Percentiles rank a stretch among this genome's conserved stretches.
Conservation (phyloP, 2,329 filamentous ascomycete species). For the Trichophyton equinum region DNA sequence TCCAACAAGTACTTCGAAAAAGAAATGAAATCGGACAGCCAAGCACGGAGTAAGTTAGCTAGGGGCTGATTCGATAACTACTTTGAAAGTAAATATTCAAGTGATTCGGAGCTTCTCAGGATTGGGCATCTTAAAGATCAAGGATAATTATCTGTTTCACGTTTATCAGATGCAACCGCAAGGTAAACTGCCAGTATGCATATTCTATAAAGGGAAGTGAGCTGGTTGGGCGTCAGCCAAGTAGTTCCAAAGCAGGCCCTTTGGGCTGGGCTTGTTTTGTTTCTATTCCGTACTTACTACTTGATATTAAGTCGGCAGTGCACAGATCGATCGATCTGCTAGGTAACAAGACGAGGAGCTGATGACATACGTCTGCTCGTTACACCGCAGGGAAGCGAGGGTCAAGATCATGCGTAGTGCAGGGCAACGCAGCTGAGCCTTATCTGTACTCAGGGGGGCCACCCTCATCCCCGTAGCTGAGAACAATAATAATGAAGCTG, state of each 20-base stretch:
- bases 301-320: background rate
- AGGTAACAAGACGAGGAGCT: background rate
- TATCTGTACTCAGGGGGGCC: background rate
- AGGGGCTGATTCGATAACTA: background rate
- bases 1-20: background rate
- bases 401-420: background rate
- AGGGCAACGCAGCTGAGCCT: background rate
- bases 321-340: background rate
- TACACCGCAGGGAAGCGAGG: background rate
- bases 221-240: background rate
- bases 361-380: conserved; percentile 1
- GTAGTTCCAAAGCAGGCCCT: background rate
- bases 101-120: no score
- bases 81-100: background rate
- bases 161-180: background rate
- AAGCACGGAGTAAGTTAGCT: background rate
- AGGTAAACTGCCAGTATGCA: background rate
- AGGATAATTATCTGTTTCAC: background rate
- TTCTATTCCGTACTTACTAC: no score
- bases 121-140: no score
- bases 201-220: background rate
- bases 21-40: background rate
- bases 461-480: background rate
- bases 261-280: background rate
- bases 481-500: background rate